A percentile compares a stretch with the other conserved stretches of the same genome.
Evolutionary conservation across 2,329 filamentous ascomycete species (phyloP).

Genomic region (Clarireedia homoeocarpa): DNA sequence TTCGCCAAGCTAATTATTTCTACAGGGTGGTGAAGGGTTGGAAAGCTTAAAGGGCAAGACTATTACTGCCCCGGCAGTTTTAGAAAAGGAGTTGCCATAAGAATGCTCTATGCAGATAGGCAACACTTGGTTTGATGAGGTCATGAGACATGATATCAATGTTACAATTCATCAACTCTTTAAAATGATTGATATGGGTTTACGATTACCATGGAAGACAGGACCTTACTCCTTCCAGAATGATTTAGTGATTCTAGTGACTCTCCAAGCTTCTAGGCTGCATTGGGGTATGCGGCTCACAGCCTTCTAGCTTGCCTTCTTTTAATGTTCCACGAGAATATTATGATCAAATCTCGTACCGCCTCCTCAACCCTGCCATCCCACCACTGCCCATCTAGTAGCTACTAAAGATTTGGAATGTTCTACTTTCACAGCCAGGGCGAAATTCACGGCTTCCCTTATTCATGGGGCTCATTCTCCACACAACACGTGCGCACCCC

Average conservation of each 20-base stretch:
- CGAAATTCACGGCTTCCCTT: too few relatives aligned
- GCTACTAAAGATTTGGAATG: too few relatives aligned
- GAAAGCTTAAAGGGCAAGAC: constrained; percentile 46
- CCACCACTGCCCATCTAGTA: too few relatives aligned
- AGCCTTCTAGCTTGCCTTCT: too few relatives aligned
- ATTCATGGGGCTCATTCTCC: too few relatives aligned
- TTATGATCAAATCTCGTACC: too few relatives aligned
- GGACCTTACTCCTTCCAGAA: not conserved
- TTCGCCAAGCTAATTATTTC: constrained; percentile 33
- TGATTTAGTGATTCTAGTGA: not conserved
- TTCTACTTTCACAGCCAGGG: too few relatives aligned
- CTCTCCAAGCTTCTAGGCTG: too few relatives aligned
- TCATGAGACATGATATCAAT: not conserved
- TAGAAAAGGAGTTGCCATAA: constrained; percentile 36
- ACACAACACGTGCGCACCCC: too few relatives aligned
- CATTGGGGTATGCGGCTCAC: too few relatives aligned
- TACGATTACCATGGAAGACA: not conserved
- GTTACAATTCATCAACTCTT: not conserved
- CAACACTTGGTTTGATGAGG: not conserved
- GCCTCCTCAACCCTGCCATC: too few relatives aligned
- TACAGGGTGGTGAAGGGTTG: constrained; percentile 54
- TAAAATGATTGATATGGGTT: not conserved
- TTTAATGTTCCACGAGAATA: too few relatives aligned
- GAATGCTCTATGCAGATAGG: not conserved
- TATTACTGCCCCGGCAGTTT: constrained; percentile 44